phyloP scores from a whole-genome alignment of 75 land plant genomes.

The Isoetes taiwanensis region DNA sequence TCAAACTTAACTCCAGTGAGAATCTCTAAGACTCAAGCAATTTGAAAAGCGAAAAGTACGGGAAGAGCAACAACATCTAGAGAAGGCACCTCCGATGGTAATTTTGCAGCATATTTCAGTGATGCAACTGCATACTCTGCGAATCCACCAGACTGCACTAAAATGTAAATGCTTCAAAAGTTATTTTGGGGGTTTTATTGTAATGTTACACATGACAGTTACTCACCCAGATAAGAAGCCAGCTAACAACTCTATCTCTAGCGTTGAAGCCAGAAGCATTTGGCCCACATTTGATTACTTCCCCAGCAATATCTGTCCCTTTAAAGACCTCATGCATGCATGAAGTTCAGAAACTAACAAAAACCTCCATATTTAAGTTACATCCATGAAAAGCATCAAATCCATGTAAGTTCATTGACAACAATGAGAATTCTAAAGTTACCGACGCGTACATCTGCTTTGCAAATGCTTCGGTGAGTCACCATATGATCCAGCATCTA shows the following conservation, averaged over 20 bases:
- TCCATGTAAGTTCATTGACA: no score
- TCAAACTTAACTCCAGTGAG: constrained; percentile 46
- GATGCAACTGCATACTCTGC: constrained; percentile 55
- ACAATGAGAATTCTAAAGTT: no score
- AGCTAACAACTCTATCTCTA: constrained; percentile 59
- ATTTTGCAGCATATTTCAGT: constrained; percentile 20
- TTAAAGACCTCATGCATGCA: no score
- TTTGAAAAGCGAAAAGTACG: constrained; percentile 13
- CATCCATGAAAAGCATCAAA: no score
- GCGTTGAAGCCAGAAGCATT: constrained; percentile 35
- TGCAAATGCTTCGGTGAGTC: no score
- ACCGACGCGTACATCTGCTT: no score
- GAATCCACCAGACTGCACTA: constrained; percentile 46
- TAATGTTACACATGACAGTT: background rate
- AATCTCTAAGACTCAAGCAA: background rate
- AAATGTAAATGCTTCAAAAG: no score
- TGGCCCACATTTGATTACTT: constrained; percentile 47
- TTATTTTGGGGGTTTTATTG: background rate
- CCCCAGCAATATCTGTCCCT: constrained; percentile 66
- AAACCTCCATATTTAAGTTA: no score
- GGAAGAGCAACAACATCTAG: constrained; percentile 27
- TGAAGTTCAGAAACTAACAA: no score
- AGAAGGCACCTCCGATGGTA: constrained; percentile 49
- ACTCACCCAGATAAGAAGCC: constrained; percentile 33
- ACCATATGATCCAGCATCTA: no score